Base-by-base conservation (phyloP, 257 asterid genomes). In the Cordia subcordata region DNA sequence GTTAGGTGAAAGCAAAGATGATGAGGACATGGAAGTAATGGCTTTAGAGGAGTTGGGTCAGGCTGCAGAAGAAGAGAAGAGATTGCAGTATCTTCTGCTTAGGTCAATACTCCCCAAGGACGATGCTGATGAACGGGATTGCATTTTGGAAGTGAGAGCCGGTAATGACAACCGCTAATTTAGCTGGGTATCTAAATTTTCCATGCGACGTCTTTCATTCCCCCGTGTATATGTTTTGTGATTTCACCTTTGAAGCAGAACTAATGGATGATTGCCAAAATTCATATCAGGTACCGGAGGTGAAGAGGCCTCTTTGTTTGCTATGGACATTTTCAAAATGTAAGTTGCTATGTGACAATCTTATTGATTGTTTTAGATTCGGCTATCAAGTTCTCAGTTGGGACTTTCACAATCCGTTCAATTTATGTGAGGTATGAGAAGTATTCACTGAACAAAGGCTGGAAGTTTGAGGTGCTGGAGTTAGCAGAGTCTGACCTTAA, bases 141-240 rank as follows among this genome's bases (percentile, higher is more conserved):
- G 90, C 78, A 92, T 92, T 70, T 80, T 92, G 78, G 99, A 92
- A 84, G 99, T 92, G 64, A 84, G 99, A 75, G 97, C 97, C 55
- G 98, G 98, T 88, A 77, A 55, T 21, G 33, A 61, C 32, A 58
- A 13, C 57, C 50, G 45, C 33, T 58, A 3, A 42, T 42, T 66
- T 32, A 22, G 46, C 49, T 56, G 10, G 8, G 38, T 52, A 33
- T 53, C 63, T 18, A 23, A 59, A 13, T n/a, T 39, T 33, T 27
- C 35, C 35, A 42, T 42, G 8, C 9, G 40, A 15, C 11, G 32
- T 18, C 44, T 22, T 20, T 42, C 27, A 44, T 23, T 40, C 53
- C 60, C 39, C 20, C 53, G 53, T 37, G 22, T 23, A 13, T 27
- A 19, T 23, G 37, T 23, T 23, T 11, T 32, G 9, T 64, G 35